These are phyloP conservation scores for Aspergillus udagawae DNA, from an alignment of 2,329 filamentous ascomycete genomes.

Conservation along the genomic window DNA sequence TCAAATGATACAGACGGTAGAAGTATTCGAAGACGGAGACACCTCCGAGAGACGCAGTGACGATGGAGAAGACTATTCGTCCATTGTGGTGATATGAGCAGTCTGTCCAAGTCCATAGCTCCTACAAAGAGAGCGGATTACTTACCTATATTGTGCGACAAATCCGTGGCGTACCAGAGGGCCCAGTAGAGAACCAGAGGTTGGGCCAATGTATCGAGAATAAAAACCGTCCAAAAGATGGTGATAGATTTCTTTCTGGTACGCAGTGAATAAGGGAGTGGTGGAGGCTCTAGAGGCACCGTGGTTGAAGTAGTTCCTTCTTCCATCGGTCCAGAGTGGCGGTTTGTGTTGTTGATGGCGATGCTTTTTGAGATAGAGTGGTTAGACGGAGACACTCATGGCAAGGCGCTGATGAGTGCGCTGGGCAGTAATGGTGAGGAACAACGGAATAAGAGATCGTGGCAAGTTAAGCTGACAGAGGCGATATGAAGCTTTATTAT, in stretches of 20 bases:
- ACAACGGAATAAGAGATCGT: background rate
- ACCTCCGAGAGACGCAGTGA: slow-evolving; percentile 38
- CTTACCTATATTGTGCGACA: slow-evolving; percentile 43
- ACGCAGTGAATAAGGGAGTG: slow-evolving; percentile 54
- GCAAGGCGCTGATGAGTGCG: background rate
- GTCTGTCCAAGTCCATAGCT: background rate
- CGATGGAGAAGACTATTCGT: slow-evolving; percentile 39
- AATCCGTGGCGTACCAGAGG: slow-evolving; percentile 54
- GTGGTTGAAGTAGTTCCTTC: slow-evolving; percentile 22
- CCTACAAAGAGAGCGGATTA: slow-evolving; percentile 1
- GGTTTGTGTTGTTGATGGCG: background rate
- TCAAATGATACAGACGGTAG: slow-evolving; percentile 38
- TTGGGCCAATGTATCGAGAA: slow-evolving; percentile 56
- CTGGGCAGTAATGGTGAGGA: background rate
- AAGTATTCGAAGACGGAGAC: slow-evolving; percentile 43
- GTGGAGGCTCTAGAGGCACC: slow-evolving; percentile 37
- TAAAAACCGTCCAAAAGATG: slow-evolving; percentile 57
- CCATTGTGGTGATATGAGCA: background rate
- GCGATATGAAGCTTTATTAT: background rate
- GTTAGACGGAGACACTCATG: slow-evolving; percentile 14
- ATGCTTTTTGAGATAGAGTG: background rate
- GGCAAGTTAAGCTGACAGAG: background rate
- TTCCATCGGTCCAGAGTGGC: slow-evolving; percentile 25
- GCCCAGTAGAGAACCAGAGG: slow-evolving; percentile 59
- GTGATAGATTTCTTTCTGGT: slow-evolving; percentile 53